Base-by-base conservation (phyloP, 345 rosid genomes). In the Lumnitzera racemosa region DNA sequence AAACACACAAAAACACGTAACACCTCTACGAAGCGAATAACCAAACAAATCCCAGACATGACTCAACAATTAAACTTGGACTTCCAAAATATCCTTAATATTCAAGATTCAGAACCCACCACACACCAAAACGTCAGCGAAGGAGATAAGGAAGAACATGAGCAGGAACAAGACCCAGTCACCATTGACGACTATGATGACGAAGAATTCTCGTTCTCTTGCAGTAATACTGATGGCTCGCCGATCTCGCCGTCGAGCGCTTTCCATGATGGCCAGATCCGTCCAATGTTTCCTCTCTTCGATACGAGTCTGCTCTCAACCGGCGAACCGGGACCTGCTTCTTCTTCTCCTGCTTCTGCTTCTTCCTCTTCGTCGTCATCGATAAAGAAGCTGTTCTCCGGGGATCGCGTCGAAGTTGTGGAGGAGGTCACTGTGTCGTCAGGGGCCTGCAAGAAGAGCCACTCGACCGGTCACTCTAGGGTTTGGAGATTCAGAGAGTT, bases 381-480 rank as follows among this genome's bases (percentile, higher is more conserved):
- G 24, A 23, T 80, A 12, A 64, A 68, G 64, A 83, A 76, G 49
- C 3, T 83, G 10, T 80, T 83, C 20, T 61, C 74, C 0, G 82
- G 75, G 20, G 81, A 73, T 7, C 61, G 59, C 10, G 55, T 25
- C 9, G 29, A 11, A 49, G 48, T 74, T 6, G 72, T 76, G 29
- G 76, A 59, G 56, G 85, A 80, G 65, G 65, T 76, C 43, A 67
- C 81, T 25, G 67, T 78, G 48, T 68, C 83, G 41, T 68, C 78
- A 61, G 81, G 65, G 59, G 49, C 65, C n/a, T 80, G 88, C 65
- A 66, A 66, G 80, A 83, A 83, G 70, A 83, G 88, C 63, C 78
- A 78, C 47, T 83, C 88, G 9, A 83, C 88, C 25, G 88, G 88
- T 2, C 80, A 77, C 56, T 80, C 83, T 12, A 80, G 63, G 68